phyloP scores from a whole-genome alignment of 805 yeast species.

The Danielia reshetovae region DNA sequence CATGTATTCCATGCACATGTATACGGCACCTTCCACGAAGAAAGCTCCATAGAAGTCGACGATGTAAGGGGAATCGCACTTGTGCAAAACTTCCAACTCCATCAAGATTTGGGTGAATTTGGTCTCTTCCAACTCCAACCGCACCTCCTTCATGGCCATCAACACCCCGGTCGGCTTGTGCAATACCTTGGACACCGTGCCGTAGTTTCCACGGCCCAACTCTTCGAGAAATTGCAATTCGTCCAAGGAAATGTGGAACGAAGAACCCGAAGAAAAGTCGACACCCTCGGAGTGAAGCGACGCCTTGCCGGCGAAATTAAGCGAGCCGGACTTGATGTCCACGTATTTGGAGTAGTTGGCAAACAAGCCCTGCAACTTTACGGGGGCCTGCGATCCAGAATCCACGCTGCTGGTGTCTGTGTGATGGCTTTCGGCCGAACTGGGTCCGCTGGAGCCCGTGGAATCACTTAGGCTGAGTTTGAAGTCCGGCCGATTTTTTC shows the following conservation, averaged over 20 bases:
- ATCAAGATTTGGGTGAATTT: slow-evolving; percentile 90
- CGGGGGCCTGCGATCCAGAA: slow-evolving; percentile 8
- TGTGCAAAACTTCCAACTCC: slow-evolving; percentile 93
- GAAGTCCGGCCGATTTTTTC: slow-evolving; percentile 38
- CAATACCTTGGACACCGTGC: slow-evolving; percentile 87
- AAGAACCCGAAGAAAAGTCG: slow-evolving; percentile 83
- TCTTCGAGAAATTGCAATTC: slow-evolving; percentile 82
- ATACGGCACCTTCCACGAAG: slow-evolving; percentile 95
- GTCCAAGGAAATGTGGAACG: slow-evolving; percentile 80
- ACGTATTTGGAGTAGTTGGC: slow-evolving; percentile 82
- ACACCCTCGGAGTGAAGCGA: slow-evolving; percentile 89
- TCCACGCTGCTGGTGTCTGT: slow-evolving; percentile 13
- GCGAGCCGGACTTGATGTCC: slow-evolving; percentile 87
- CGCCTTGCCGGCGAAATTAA: slow-evolving; percentile 91
- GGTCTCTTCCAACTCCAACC: slow-evolving; percentile 89
- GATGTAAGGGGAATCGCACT: slow-evolving; percentile 84
- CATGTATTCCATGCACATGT: slow-evolving; percentile 98
- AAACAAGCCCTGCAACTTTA: slow-evolving; percentile 56
- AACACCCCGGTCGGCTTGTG: slow-evolving; percentile 88
- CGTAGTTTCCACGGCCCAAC: slow-evolving; percentile 94
- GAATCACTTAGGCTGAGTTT: slow-evolving; percentile 29
- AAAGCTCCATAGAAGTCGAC: slow-evolving; percentile 98
- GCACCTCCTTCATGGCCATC: slow-evolving; percentile 97
- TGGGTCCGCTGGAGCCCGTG: slow-evolving; percentile 15
- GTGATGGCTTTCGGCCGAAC: slow-evolving; percentile 19